These are phyloP conservation scores for Colletotrichum agaves DNA, from an alignment of 2,329 filamentous ascomycete species.

Conservation along the genomic window DNA sequence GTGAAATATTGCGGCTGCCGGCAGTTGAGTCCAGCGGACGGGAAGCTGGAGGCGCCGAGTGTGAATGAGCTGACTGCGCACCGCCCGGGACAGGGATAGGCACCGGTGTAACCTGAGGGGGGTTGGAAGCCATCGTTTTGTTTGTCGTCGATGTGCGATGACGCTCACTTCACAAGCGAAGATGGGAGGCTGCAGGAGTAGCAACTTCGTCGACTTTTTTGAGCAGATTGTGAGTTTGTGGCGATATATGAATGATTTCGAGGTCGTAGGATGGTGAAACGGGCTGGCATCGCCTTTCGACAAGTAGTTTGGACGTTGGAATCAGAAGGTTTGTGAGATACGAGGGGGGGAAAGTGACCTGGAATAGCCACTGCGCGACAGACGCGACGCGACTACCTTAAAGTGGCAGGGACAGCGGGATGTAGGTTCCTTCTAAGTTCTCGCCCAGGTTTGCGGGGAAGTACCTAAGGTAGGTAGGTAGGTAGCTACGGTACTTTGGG, in stretches of 20 bases:
- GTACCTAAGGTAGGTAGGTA: too few species aligned
- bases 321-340: neutral
- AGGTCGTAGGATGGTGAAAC: too few species aligned
- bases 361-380: neutral
- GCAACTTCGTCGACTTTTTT: fast-evolving
- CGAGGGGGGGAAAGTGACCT: neutral
- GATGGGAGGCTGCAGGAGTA: neutral
- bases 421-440: neutral
- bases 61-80: neutral
- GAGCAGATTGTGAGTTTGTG: neutral
- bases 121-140: constrained; percentile 16
- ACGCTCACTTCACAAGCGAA: neutral
- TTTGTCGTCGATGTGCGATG: neutral
- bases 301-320: neutral
- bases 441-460: neutral
- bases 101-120: neutral
- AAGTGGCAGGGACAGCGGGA: constrained; percentile 2
- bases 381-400: constrained; percentile 28
- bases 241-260: too few species aligned
- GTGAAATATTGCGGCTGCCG: constrained; percentile 12
- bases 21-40: neutral
- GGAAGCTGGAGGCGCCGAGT: neutral
- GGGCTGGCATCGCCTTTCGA: too few species aligned
- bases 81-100: neutral
- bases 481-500: too few species aligned